Conservation (phyloP, 345 rosid genomes). For the Ricinus communis region DNA sequence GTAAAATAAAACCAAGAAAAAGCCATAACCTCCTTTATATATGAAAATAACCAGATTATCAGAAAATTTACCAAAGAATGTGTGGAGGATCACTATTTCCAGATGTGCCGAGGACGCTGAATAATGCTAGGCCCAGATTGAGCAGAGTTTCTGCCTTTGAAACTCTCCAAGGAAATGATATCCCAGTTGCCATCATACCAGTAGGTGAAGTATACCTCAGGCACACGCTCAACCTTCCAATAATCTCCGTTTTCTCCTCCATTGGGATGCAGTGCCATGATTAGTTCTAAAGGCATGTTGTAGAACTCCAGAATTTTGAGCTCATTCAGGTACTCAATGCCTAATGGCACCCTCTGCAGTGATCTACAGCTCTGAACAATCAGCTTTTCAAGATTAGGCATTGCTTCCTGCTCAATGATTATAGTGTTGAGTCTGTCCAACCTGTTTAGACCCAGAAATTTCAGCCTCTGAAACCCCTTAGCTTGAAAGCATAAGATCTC, state of each 20-base stretch:
- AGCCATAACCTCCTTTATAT: no score
- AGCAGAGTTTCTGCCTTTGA: not conserved
- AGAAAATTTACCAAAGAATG: no score
- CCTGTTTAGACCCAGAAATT: conserved; percentile 17
- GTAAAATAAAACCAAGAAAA: no score
- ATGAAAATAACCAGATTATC: no score
- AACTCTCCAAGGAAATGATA: conserved; percentile 8
- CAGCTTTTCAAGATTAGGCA: conserved; percentile 32
- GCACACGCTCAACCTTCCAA: conserved; percentile 4
- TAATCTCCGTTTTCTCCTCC: conserved; percentile 16
- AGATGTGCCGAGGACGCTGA: conserved; percentile 1
- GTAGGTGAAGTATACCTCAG: conserved; percentile 12
- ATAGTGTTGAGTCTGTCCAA: conserved; percentile 12
- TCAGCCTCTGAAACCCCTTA: conserved; percentile 11
- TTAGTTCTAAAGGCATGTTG: conserved; percentile 21
- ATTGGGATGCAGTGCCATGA: conserved; percentile 4
- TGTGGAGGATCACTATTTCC: conserved; percentile 3
- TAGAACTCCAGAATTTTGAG: conserved; percentile 24
- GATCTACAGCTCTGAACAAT: conserved; percentile 19
- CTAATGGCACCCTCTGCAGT: conserved; percentile 26
- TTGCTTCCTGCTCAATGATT: conserved; percentile 10
- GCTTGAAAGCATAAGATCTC: conserved; percentile 3
- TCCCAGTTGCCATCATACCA: conserved; percentile 13
- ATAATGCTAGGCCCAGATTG: not conserved
- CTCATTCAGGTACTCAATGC: conserved; percentile 14